Evolutionary conservation across 352 stramenopile genomes (phyloP).

Genomic region (Globisporangium uncinulatum): DNA sequence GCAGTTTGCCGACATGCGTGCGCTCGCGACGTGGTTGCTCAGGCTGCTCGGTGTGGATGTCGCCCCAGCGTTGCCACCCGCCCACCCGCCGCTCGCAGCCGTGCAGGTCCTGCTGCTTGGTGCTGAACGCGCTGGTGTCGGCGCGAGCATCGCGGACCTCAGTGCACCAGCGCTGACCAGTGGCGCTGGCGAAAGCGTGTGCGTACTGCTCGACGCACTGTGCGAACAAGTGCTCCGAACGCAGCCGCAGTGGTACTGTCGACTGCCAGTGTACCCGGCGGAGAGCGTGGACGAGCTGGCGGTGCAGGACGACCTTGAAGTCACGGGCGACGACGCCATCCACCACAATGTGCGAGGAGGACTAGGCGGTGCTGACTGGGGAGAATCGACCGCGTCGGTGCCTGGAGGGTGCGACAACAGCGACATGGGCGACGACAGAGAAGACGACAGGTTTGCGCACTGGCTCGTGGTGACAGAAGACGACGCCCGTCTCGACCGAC

Average conservation of each 20-base stretch:
- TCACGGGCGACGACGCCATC: constrained; percentile 17
- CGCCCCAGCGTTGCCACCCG: constrained; percentile 10
- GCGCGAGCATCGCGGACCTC: constrained; percentile 17
- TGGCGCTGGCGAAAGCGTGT: constrained; percentile 44
- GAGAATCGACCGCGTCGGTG: constrained; percentile 29
- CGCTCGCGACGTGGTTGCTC: constrained; percentile 41
- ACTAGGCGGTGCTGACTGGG: constrained; percentile 7
- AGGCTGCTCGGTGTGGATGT: constrained; percentile 20
- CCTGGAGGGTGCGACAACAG: constrained; percentile 13
- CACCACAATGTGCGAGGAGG: not conserved
- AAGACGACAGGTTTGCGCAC: constrained; percentile 24
- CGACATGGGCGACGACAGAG: constrained; percentile 1
- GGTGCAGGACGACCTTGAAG: constrained; percentile 36
- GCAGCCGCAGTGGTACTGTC: constrained; percentile 8
- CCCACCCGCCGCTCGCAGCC: constrained; percentile 19
- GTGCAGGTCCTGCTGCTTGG: constrained; percentile 50
- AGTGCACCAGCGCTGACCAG: constrained; percentile 35
- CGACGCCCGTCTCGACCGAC: not conserved
- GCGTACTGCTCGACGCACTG: constrained; percentile 41
- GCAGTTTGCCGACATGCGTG: constrained; percentile 43
- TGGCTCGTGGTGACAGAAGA: constrained; percentile 44
- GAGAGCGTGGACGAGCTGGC: constrained; percentile 42
- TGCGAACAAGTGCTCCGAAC: constrained; percentile 29
- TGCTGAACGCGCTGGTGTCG: constrained; percentile 36
- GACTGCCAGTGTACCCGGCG: constrained; percentile 23